phyloP scores from a whole-genome alignment of 768 basidiomycete genomes.

The Russula sp. region DNA sequence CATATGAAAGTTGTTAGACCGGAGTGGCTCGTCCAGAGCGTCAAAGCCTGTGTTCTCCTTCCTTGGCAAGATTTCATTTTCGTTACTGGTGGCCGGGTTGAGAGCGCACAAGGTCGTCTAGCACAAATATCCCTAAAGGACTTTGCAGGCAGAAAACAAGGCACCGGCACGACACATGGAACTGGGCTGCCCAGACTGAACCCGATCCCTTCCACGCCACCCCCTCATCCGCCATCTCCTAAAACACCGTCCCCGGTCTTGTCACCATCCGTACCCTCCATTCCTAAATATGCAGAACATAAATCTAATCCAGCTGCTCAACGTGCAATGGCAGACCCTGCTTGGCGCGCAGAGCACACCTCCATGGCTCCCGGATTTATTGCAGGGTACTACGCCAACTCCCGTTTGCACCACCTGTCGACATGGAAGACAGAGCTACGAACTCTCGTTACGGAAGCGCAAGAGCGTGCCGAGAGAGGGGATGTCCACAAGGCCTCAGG shows the following conservation, averaged over 20 bases:
- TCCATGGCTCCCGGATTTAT: slow-evolving; percentile 84
- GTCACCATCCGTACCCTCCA: slow-evolving; percentile 44
- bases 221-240: slow-evolving; percentile 33
- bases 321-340: slow-evolving; percentile 76
- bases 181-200: background rate
- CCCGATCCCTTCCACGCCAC: background rate
- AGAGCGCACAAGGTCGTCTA: slow-evolving; percentile 49
- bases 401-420: slow-evolving; percentile 87
- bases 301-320: slow-evolving; percentile 69
- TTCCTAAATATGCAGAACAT: slow-evolving; percentile 66
- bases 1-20: slow-evolving; percentile 87
- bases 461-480: slow-evolving; percentile 58
- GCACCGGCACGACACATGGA: background rate
- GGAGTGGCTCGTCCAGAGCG: slow-evolving; percentile 84
- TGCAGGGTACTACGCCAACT: slow-evolving; percentile 66
- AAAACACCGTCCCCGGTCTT: slow-evolving; percentile 45
- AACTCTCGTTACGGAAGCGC: slow-evolving; percentile 73
- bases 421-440: slow-evolving; percentile 92
- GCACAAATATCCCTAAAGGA: slow-evolving; percentile 40
- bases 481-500: slow-evolving; percentile 31
- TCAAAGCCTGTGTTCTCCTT: slow-evolving; percentile 59
- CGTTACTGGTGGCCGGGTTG: slow-evolving; percentile 47
- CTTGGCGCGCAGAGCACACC: slow-evolving; percentile 87
- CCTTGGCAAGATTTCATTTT: slow-evolving; percentile 80
- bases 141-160: slow-evolving; percentile 29